Conservation (phyloP, 108 stramenopile species). For the Fragilariopsis cylindrus region DNA sequence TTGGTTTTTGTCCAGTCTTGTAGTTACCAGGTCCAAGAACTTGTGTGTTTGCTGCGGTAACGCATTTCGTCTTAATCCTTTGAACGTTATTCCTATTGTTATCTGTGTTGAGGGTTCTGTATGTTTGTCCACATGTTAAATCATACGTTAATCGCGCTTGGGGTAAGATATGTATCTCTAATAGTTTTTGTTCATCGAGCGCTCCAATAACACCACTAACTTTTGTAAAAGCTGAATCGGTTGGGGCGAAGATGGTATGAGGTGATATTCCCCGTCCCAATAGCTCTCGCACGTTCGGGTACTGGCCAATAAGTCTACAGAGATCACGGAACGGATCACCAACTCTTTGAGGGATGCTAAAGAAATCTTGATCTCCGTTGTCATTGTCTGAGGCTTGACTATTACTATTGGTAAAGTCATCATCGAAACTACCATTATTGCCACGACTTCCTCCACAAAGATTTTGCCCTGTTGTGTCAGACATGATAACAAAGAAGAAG, state of each 20-base stretch:
- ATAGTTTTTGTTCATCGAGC: constrained; percentile 1
- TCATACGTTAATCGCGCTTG: constrained; percentile 5
- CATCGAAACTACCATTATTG: neutral
- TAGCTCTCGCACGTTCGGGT: neutral
- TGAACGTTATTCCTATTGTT: neutral
- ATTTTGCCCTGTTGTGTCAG: neutral
- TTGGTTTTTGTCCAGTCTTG: neutral
- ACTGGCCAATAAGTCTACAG: constrained; percentile 2
- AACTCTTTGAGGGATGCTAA: neutral
- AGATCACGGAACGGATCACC: constrained; percentile 9
- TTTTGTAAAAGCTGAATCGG: constrained; percentile 3
- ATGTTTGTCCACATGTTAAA: constrained; percentile 5
- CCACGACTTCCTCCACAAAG: neutral
- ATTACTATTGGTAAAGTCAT: neutral
- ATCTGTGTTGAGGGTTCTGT: constrained; percentile 7
- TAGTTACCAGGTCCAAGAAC: constrained; percentile 2
- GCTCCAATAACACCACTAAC: neutral
- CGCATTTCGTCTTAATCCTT: constrained; percentile 6
- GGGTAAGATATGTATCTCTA: constrained; percentile 11
- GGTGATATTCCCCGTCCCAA: neutral
- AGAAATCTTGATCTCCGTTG: too few relatives aligned
- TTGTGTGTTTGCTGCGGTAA: neutral
- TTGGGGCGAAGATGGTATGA: constrained; percentile 11
- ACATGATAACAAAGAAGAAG: neutral
- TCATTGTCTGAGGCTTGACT: neutral